These are phyloP conservation scores for Cladosporium phlei DNA, from an alignment of 2,329 filamentous ascomycete genomes.

Conservation along the genomic window DNA sequence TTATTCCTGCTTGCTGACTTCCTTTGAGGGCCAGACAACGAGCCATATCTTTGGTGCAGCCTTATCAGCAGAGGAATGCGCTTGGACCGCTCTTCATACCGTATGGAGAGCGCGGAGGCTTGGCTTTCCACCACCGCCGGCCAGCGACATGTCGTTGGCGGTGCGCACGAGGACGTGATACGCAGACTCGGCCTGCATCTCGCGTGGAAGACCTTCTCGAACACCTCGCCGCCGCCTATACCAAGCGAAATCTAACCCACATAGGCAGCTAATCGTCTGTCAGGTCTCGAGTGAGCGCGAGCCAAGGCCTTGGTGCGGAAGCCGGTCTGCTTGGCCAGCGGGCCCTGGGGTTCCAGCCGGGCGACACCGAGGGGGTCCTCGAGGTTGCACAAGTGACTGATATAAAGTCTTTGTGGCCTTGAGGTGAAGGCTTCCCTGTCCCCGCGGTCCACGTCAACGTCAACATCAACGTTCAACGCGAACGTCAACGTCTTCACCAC, in stretches of 20 bases:
- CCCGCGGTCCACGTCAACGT: constrained; percentile 3
- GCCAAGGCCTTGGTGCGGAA: constrained; percentile 12
- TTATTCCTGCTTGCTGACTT: too few species aligned
- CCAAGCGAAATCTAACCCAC: constrained; percentile 11
- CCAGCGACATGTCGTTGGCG: constrained; percentile 3
- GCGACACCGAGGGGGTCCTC: constrained; percentile 8
- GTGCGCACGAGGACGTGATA: constrained; percentile 2
- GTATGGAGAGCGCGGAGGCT: constrained; percentile 2
- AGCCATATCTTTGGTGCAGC: constrained; percentile 7
- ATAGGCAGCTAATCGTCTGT: constrained; percentile 11
- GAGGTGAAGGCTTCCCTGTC: neutral
- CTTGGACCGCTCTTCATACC: constrained; percentile 6
- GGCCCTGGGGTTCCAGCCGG: constrained; percentile 10
- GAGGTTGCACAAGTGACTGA: neutral
- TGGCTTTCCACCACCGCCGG: constrained; percentile 7
- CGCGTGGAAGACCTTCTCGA: constrained; percentile 12
- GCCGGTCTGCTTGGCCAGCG: constrained; percentile 8
- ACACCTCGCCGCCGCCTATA: constrained; percentile 2
- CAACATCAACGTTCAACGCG: too few species aligned
- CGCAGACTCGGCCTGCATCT: neutral
- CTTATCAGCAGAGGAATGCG: constrained; percentile 11
- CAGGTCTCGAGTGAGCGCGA: constrained; percentile 10
- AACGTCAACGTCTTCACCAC: constrained; percentile 2
- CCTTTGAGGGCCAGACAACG: neutral
- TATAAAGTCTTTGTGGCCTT: constrained; percentile 13